These are phyloP conservation scores for Botrytis fragariae DNA, from an alignment of 2,329 filamentous ascomycete species.

Conservation along the genomic window DNA sequence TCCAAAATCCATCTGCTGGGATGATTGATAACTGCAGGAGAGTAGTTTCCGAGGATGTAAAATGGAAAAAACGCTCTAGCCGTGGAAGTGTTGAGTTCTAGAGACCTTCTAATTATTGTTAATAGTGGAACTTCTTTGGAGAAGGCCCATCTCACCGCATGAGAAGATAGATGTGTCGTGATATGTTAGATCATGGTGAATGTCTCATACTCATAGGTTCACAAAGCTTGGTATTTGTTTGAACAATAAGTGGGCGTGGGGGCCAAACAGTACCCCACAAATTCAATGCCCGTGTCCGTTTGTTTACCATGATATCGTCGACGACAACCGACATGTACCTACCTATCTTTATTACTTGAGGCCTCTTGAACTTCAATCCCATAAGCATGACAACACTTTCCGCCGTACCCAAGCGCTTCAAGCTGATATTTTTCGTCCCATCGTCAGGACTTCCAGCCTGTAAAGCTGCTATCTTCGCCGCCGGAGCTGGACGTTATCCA, in stretches of 20 bases:
- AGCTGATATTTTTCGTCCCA: constrained; percentile 53
- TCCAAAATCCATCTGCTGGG: background rate
- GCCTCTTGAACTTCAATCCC: background rate
- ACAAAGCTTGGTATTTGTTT: background rate
- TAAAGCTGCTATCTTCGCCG: constrained; percentile 54
- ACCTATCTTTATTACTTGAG: background rate
- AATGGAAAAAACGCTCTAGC: too few relatives aligned
- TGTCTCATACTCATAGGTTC: background rate
- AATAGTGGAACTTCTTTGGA: background rate
- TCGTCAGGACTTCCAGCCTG: constrained; percentile 42
- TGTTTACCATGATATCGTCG: background rate
- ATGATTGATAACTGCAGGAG: too few relatives aligned
- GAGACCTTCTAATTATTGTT: background rate
- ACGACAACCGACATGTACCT: background rate
- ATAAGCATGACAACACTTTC: background rate
- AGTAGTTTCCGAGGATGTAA: background rate
- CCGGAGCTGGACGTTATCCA: constrained; percentile 51
- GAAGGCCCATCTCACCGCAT: background rate
- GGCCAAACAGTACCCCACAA: background rate
- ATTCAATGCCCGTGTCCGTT: background rate
- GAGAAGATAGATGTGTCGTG: background rate
- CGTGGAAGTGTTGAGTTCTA: background rate
- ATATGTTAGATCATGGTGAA: background rate
- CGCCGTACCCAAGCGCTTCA: constrained; percentile 21
- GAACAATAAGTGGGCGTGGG: background rate